phyloP scores from a whole-genome alignment of 139 green algal species.

The Chlamydomonas asymmetrica region DNA sequence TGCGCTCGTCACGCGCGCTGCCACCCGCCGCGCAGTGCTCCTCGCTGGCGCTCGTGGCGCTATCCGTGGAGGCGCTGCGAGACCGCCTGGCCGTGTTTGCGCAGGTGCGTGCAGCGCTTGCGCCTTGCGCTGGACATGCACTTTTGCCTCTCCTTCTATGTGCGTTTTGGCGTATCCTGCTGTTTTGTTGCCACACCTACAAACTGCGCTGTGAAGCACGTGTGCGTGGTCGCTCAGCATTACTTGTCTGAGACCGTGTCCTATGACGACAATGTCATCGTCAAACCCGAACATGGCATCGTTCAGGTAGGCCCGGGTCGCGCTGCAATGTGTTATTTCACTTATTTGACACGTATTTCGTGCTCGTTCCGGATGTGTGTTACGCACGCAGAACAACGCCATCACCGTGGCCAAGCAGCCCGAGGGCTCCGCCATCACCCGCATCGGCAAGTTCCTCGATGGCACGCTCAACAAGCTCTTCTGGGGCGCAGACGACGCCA shows the following conservation, averaged over 20 bases:
- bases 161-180: background rate
- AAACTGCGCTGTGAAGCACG: too few species aligned
- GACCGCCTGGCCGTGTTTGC: conserved; percentile 23
- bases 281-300: too few species aligned
- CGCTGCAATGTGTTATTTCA: too few species aligned
- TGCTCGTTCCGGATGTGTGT: too few species aligned
- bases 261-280: too few species aligned
- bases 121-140: background rate
- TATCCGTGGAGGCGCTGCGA: background rate
- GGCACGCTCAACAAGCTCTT: conserved; percentile 46
- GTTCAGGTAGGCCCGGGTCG: too few species aligned
- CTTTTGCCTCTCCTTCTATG: background rate
- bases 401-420: conserved; percentile 17
- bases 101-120: conserved; percentile 2
- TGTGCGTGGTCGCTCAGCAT: too few species aligned
- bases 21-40: too few species aligned
- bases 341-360: too few species aligned
- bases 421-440: conserved; percentile 24
- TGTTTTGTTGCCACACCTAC: too few species aligned
- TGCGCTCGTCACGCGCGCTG: background rate
- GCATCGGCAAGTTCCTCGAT: conserved; percentile 35
- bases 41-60: background rate
- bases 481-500: conserved; percentile 14
- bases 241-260: too few species aligned
- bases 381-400: conserved; percentile 21